Evolutionary conservation across 73 alveolate genomes (phyloP).

Genomic region (Paramecium biaurelia): DNA sequence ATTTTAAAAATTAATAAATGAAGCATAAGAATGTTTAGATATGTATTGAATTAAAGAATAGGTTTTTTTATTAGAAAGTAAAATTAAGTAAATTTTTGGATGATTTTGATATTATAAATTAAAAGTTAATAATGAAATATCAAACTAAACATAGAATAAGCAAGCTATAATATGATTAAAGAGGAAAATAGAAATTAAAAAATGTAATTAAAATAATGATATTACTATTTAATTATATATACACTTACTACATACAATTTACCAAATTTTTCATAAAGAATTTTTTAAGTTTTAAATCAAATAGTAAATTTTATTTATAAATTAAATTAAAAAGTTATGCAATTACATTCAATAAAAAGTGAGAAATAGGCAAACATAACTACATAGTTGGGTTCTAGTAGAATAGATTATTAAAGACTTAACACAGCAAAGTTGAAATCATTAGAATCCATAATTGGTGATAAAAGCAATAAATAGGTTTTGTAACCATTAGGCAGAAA

Average conservation of each 20-base stretch:
- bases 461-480: not conserved
- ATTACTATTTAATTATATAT: not conserved
- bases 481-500: not conserved
- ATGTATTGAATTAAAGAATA: too few species aligned
- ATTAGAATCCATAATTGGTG: not conserved
- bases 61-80: too few species aligned
- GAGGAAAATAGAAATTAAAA: constrained; percentile 8
- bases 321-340: not conserved
- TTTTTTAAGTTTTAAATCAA: not conserved
- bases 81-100: too few species aligned
- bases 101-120: too few species aligned
- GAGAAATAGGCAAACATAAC: not conserved
- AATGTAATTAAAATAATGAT: not conserved
- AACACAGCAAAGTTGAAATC: constrained; percentile 24
- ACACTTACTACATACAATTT: not conserved
- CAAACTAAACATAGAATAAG: constrained; percentile 19
- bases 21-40: too few species aligned
- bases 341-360: not conserved
- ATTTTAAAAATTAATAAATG: too few species aligned
- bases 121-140: too few species aligned
- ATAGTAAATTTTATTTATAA: not conserved
- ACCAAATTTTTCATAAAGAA: not conserved
- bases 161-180: not conserved
- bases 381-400: constrained; percentile 15
- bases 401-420: not conserved